These are phyloP conservation scores for Agrostemma githago DNA, from an alignment of 148 eudicot species.

Conservation along the genomic window DNA sequence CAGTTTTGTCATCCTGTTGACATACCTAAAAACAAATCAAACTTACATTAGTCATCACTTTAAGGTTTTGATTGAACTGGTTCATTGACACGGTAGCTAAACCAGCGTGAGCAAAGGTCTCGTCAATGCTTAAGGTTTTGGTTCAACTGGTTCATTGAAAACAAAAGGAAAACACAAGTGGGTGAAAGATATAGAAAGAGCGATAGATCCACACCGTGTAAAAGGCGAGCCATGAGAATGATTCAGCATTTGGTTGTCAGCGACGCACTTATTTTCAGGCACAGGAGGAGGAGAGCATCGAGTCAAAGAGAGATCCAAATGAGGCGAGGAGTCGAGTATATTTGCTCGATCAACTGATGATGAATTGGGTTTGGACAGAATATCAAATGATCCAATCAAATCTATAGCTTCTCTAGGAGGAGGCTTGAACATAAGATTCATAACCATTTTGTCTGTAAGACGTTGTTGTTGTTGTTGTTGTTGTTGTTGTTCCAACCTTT, in stretches of 20 bases:
- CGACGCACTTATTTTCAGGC: conserved; percentile 35
- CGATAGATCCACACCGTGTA: conserved; percentile 52
- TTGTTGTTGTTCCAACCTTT: conserved; percentile 17
- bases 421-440: neutral
- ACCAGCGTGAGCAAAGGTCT: too few species aligned
- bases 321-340: conserved; percentile 41
- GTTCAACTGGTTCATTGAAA: too few species aligned
- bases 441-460: conserved; percentile 18
- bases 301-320: conserved; percentile 68
- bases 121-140: too few species aligned
- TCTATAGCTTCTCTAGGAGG: conserved; percentile 59
- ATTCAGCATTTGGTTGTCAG: conserved; percentile 45
- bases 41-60: neutral
- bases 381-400: conserved; percentile 66
- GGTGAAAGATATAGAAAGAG: neutral
- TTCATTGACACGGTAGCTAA: too few species aligned
- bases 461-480: conserved; percentile 19
- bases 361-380: conserved; percentile 29
- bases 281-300: conserved; percentile 47
- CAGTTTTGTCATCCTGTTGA: conserved; percentile 34
- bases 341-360: conserved; percentile 28
- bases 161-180: too few species aligned
- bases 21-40: conserved; percentile 47
- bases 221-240: conserved; percentile 86
- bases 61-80: too few species aligned